A percentile compares a stretch with the other conserved stretches of the same genome.
phyloP scores from a whole-genome alignment of 2,329 filamentous ascomycete genomes.

The Magnaporthiopsis incrustans region DNA sequence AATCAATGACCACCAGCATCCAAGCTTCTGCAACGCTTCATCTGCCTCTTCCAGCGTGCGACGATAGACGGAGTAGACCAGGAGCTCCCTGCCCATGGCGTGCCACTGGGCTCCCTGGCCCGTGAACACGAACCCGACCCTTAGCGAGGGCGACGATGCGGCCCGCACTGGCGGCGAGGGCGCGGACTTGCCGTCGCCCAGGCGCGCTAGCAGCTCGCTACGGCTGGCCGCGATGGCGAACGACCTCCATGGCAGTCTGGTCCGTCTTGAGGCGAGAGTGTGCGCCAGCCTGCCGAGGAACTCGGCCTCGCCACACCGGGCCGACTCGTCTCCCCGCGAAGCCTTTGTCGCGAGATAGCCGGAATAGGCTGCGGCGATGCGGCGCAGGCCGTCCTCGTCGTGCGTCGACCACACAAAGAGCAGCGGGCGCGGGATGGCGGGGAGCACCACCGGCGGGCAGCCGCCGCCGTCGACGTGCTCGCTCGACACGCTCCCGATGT shows the following conservation, averaged over 20 bases:
- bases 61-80: slow-evolving; percentile 5
- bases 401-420: slow-evolving; percentile 15
- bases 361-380: slow-evolving; percentile 8
- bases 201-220: not conserved
- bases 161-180: not conserved
- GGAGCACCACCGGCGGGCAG: not conserved
- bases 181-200: not conserved
- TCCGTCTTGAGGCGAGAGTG: slow-evolving; percentile 11
- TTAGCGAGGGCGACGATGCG: not conserved
- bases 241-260: slow-evolving; percentile 9
- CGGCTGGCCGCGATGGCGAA: not conserved
- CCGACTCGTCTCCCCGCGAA: slow-evolving; percentile 8
- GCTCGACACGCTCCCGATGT: not conserved
- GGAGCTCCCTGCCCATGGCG: slow-evolving; percentile 19
- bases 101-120: slow-evolving; percentile 27
- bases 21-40: not conserved
- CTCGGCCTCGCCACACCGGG: slow-evolving; percentile 5
- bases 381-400: slow-evolving; percentile 12
- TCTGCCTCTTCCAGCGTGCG: slow-evolving; percentile 1
- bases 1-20: slow-evolving; percentile 9
- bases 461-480: not conserved
- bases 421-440: not conserved
- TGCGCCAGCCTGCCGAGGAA: slow-evolving; percentile 11
- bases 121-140: slow-evolving; percentile 21
- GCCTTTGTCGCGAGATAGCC: slow-evolving; percentile 14